Evolutionary conservation across 169 alveolate species (phyloP).

Genomic region (Theileria equi): DNA sequence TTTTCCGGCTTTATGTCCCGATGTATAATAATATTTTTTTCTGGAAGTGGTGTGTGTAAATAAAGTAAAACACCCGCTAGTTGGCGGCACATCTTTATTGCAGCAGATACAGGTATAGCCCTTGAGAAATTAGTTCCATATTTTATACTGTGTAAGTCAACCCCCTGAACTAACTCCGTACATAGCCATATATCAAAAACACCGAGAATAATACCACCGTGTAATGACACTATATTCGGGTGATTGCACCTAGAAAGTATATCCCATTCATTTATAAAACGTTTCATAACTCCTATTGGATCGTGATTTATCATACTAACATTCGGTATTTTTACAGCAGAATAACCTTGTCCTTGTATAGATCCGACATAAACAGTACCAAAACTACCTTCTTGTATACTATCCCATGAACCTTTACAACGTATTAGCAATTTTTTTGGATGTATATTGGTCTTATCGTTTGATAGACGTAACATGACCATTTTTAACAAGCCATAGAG

Average conservation of each 20-base stretch:
- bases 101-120: conserved; percentile 11
- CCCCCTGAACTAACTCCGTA: conserved; percentile 78
- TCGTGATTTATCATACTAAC: conserved; percentile 78
- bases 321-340: conserved; percentile 85
- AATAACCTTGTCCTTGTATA: conserved; percentile 58
- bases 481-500: conserved; percentile 34
- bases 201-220: conserved; percentile 86
- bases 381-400: conserved; percentile 78
- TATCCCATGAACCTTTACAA: conserved; percentile 50
- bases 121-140: conserved; percentile 25
- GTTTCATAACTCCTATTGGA: conserved; percentile 83
- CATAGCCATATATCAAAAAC: conserved; percentile 85
- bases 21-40: conserved; percentile 72
- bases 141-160: conserved; percentile 82
- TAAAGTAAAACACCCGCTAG: conserved; percentile 77
- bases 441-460: conserved; percentile 28
- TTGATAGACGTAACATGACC: conserved; percentile 50
- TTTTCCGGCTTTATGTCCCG: conserved; percentile 83
- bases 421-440: conserved; percentile 31
- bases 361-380: conserved; percentile 80
- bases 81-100: conserved; percentile 82
- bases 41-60: conserved; percentile 79
- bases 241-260: conserved; percentile 78
- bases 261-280: conserved; percentile 85
- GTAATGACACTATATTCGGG: conserved; percentile 71